Base-by-base conservation (phyloP, 345 rosid genomes). In the Leavenworthia alabamica region DNA sequence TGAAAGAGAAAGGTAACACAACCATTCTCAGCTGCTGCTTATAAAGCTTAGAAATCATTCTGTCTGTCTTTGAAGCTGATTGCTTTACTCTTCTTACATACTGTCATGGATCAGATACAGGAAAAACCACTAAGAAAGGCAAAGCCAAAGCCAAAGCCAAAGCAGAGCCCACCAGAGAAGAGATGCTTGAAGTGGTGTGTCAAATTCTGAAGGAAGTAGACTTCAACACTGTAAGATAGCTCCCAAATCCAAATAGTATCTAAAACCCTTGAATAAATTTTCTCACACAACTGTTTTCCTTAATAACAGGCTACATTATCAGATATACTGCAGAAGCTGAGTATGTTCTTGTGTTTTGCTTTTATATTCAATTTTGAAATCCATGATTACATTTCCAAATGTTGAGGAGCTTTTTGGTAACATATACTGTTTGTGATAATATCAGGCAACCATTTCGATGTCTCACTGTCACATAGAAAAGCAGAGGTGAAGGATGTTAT, bases 401-500 rank as follows among this genome's bases (percentile, higher is more conserved):
- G 29, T 17, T 29, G 10, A 47, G 7, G 37, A 24, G 2, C n/a
- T 23, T 42, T 54, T n/a, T 13, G 67, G 44, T 58, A 45, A 72
- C 33, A 14, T 42, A 26, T 51, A 24, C 14, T 46, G 67, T 65
- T 39, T 60, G n/a, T 35, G 16, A 64, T 41, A 52, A 22, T 49
- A 10, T 72, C 68, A 93, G 99, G 92, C 52, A 52, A 74, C 56
- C 95, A 87, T 71, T 93, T 89, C 20, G 81, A 74, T 28, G 70
- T 86, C 26, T 90, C 83, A 66, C 78, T 93, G 55, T 76, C 81
- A 73, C 81, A 83, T 64, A 81, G 97, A 68, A 93, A 93, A 79
- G 78, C 83, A 24, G 99, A 93, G 78, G 96, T 93, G 26, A 93
- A 93, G 77, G 95, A 82, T 15, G 80, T 89, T 31, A 87, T 93